Evolutionary conservation across 768 basidiomycete species (phyloP), one percentile per base, ranked within the genome.

Genomic region (Xerocomus brunneocitrinus): DNA sequence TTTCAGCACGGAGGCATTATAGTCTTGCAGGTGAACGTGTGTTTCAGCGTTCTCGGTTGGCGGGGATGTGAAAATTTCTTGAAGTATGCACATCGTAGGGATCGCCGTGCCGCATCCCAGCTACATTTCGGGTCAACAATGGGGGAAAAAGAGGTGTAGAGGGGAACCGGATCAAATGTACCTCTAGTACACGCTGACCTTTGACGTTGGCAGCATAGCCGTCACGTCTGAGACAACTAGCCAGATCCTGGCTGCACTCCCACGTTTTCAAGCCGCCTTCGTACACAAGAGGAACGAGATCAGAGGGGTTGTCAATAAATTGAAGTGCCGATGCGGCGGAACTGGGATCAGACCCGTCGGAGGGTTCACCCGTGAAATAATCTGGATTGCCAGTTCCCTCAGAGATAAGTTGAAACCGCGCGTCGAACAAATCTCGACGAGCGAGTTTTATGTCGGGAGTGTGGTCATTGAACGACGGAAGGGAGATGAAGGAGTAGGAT

Each of bases 221-320:
- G 42, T 75, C 55, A 22, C 68, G 61, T 50, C 77, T 73, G 12
- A 90, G 72, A 59, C 85, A 87, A 32, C 81, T 76, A 0, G 89
- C 89, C 3, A 98, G 75, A 67, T 98, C 95, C 13, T 94, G 70
- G 45, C 90, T 89, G 59, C 92, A 95, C 68, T 99, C 95, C 95
- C 95, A 99, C 2, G 94, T 98, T 71, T 98, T 98, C 48, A 98
- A 68, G 5, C 95, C 95, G 22, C 95, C 95, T 72, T 99, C 95
- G 60, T 99, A 98, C 0, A 93, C 77, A 1, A 93, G 86, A 3
- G 93, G 89, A 4, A 98, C 82, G 13, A 99, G 80, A 69, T 98
- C 95, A 0, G 92, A 91, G 0, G 88, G 88, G 1, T 85, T 82
- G 58, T 92, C 87, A 16, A 95, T 74, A 53, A 87, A 91, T 12